Percentiles rank a stretch among this genome's conserved stretches.
These are phyloP conservation scores for Sungouiella blattae DNA, from an alignment of 805 yeast species.

Conservation along the genomic window DNA sequence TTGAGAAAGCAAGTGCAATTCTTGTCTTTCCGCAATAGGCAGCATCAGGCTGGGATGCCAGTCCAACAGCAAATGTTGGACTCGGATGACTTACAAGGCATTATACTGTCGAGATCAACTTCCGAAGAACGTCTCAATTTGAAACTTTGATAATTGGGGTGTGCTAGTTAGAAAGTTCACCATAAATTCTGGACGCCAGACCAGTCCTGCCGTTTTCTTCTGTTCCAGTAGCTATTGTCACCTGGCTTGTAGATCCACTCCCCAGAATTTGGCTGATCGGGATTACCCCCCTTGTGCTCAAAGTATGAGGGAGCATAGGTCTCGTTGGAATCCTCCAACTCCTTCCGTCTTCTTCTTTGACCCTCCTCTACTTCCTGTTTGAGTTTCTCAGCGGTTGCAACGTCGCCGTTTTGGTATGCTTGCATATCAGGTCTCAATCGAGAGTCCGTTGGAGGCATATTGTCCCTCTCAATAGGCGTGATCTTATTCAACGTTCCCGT, in stretches of 20 bases:
- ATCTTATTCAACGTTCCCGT: constrained; percentile 80
- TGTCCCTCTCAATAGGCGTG: constrained; percentile 61
- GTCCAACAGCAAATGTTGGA: neutral
- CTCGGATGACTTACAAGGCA: neutral
- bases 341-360: constrained; percentile 75
- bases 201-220: constrained; percentile 67
- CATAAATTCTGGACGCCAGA: constrained; percentile 50
- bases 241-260: constrained; percentile 61
- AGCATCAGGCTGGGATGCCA: neutral
- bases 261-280: constrained; percentile 31
- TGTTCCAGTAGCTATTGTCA: constrained; percentile 69
- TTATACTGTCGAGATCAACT: constrained; percentile 2
- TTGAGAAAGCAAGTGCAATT: constrained; percentile 51
- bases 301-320: constrained; percentile 64
- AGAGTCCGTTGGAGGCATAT: constrained; percentile 82
- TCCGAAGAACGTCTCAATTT: constrained; percentile 9
- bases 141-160: constrained; percentile 2
- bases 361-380: constrained; percentile 71
- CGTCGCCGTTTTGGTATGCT: constrained; percentile 63
- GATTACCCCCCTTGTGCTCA: constrained; percentile 37
- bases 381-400: constrained; percentile 66
- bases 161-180: constrained; percentile 28
- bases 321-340: constrained; percentile 42
- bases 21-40: constrained; percentile 38
- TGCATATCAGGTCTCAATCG: constrained; percentile 84